Conservation (phyloP, 208 protist genomes). For the Crithidia expoeki region DNA sequence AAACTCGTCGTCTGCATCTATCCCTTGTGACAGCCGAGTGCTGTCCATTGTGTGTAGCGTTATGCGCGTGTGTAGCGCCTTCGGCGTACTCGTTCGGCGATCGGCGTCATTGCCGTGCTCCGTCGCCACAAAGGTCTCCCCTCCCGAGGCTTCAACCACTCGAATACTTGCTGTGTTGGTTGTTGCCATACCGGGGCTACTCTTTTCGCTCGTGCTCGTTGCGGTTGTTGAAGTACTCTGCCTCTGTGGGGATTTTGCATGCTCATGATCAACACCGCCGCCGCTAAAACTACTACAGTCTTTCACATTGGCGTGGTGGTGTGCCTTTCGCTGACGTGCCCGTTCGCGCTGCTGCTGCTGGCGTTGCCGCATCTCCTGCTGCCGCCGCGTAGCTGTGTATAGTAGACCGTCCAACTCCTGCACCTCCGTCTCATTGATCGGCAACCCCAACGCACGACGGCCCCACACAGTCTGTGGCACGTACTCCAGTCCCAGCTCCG, state of each 20-base stretch:
- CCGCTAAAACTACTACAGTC: background rate
- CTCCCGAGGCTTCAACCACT: background rate
- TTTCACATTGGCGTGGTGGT: background rate
- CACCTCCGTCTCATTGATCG: constrained; percentile 32
- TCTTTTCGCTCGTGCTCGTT: background rate
- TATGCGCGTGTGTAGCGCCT: background rate
- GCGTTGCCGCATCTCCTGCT: constrained; percentile 7
- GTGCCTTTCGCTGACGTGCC: background rate
- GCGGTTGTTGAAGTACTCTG: background rate
- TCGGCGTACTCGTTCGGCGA: background rate
- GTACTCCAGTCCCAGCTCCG: constrained; percentile 70
- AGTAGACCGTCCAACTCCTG: constrained; percentile 36
- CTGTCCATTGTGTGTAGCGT: constrained; percentile 1
- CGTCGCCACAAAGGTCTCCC: background rate
- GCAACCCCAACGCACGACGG: constrained; percentile 34
- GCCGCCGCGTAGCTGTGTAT: constrained; percentile 23
- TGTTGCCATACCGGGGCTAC: background rate
- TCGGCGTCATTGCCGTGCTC: constrained; percentile 21
- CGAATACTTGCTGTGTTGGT: too few species aligned
- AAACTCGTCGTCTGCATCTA: background rate
- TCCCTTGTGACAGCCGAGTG: background rate
- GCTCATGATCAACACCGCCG: background rate
- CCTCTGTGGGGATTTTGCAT: background rate
- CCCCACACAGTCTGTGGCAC: constrained; percentile 63
- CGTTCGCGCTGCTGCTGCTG: constrained; percentile 2